Percentiles rank a stretch among this genome's conserved stretches.
Evolutionary conservation across 148 eudicot species (phyloP).

Genomic region (Camellia granthamiana): DNA sequence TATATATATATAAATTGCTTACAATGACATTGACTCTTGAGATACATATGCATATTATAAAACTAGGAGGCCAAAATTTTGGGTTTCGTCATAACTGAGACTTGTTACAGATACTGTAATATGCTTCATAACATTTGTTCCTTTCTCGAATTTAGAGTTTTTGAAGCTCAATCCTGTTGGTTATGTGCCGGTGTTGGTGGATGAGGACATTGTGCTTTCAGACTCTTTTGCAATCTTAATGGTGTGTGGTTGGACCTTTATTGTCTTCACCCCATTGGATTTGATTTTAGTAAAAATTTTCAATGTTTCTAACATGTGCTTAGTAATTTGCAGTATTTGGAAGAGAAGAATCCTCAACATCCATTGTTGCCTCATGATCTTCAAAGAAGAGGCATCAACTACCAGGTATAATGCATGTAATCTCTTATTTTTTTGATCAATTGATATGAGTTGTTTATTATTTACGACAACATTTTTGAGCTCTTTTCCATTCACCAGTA

Average conservation of each 20-base stretch:
- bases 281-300: slow-evolving; percentile 5
- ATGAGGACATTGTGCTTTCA: slow-evolving; percentile 56
- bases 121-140: background rate
- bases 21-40: too few relatives aligned
- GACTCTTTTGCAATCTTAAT: slow-evolving; percentile 86
- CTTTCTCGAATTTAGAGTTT: slow-evolving; percentile 46
- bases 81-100: background rate
- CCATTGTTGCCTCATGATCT: slow-evolving; percentile 72
- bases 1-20: too few relatives aligned
- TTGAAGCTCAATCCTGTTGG: slow-evolving; percentile 71
- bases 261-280: background rate
- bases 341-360: slow-evolving; percentile 83
- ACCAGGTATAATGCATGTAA: slow-evolving; percentile 51
- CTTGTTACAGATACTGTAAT: background rate
- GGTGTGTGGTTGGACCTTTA: slow-evolving; percentile 40
- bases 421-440: background rate
- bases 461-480: background rate
- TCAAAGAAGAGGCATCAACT: slow-evolving; percentile 68
- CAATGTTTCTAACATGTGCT: background rate
- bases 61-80: background rate
- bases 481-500: background rate
- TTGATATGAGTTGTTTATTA: background rate
- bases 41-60: background rate
- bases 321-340: slow-evolving; percentile 55
- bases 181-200: slow-evolving; percentile 71